A percentile compares a stretch with the other conserved stretches of the same genome.
Evolutionary conservation across 169 alveolate species (phyloP).

Genomic region (Miamiensis avidus): DNA sequence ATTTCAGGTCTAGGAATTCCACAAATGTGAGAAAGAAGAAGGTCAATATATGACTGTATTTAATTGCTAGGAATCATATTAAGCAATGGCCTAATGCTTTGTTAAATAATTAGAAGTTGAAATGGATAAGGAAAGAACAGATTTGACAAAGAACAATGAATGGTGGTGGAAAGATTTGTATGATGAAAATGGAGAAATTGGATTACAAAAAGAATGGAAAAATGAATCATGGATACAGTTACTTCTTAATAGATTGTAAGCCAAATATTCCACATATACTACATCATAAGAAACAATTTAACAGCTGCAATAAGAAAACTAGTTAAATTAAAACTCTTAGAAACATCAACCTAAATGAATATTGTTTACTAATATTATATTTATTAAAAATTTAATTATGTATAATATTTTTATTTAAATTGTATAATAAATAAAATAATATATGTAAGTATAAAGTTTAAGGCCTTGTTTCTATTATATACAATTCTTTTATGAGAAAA

Average conservation of each 20-base stretch:
- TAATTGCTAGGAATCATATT: slow-evolving; percentile 38
- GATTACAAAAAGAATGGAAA: slow-evolving; percentile 39
- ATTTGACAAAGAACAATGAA: slow-evolving; percentile 39
- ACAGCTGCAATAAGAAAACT: no score
- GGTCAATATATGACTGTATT: slow-evolving; percentile 50
- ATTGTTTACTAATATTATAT: no score
- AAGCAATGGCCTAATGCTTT: slow-evolving; percentile 39
- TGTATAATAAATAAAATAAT: no score
- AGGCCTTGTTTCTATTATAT: no score
- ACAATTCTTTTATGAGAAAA: no score
- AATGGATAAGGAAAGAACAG: slow-evolving; percentile 48
- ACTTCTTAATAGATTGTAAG: not conserved
- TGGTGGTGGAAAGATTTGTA: slow-evolving; percentile 59
- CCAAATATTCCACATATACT: not conserved
- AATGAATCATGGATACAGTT: slow-evolving; percentile 32
- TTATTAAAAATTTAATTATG: no score
- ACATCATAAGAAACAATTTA: no score
- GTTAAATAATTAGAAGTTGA: slow-evolving; percentile 32
- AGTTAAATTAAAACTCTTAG: no score
- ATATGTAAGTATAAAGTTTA: no score
- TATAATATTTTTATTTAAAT: no score
- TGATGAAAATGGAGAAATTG: slow-evolving; percentile 54
- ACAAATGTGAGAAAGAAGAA: slow-evolving; percentile 33
- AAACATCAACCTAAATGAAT: no score
- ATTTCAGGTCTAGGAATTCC: slow-evolving; percentile 17